Base-by-base conservation (phyloP, 2,329 filamentous ascomycete species). In the Claviceps lovelessii region DNA sequence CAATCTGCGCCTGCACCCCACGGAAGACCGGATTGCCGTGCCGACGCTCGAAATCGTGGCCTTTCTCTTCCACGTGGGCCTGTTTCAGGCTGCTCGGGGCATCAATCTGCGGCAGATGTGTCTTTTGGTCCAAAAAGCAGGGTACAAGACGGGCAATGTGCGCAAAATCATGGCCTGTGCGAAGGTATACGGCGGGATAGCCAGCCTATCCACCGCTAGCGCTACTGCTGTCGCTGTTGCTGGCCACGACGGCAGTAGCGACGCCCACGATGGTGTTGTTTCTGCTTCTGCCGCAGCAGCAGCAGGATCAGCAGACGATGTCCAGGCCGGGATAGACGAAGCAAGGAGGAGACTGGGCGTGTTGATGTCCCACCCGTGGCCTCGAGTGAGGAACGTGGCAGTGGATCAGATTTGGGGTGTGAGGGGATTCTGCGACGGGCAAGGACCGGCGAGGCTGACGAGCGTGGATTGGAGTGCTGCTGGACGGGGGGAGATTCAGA, bases 111-210 rank as follows among this genome's bases (percentile, higher is more conserved):
- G 80, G 57, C 74, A 68, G 7, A 70, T 95, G 3, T 88, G 90
- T 56, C 73, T 83, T 7, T 74, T 82, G 41, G 80, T 85, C 4
- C 88, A 94, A 63, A 89, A 85, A 67, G 79, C 86, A 0, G 86
- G 90, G 59, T 90, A 86, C 72, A 91, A 90, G 70, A 86, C 85
- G 1, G 82, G 85, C 23, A 93, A 88, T 65, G 80, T 95, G 47
- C 80, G 84, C 52, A 91, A 93, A 67, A 76, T 97, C 1, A 80
- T 88, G 65, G 86, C 88, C 0, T 88, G 87, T 28, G 73, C 94
- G 57, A 85, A 84, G 62, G 79, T 93, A 13, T 97, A 96, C 68
- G 80, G 83, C 3, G 82, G 81, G 0, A 70, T 95, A 31, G 80
- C 81, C 72, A 51, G 59, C 48, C 31, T 5, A 23, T 23, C 23